A percentile compares a stretch with the other conserved stretches of the same genome.
Conservation (phyloP, 2,329 filamentous ascomycete species). For the Bipolaris zeicola region DNA sequence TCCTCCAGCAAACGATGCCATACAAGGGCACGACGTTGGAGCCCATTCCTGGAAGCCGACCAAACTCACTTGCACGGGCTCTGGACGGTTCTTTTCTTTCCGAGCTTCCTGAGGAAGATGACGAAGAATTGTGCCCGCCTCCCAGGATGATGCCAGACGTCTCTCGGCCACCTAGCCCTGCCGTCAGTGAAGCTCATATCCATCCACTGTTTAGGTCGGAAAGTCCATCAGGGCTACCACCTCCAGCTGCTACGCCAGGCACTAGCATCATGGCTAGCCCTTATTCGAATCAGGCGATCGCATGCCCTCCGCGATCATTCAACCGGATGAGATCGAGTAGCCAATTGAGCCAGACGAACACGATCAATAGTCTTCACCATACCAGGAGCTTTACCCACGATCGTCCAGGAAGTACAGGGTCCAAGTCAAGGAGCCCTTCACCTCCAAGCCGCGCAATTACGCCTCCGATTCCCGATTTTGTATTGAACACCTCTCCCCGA, state of each 20-base stretch:
- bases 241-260: constrained; percentile 67
- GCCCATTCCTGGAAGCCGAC: constrained; percentile 72
- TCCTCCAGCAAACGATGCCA: constrained; percentile 37
- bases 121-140: constrained; percentile 39
- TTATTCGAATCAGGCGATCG: constrained; percentile 67
- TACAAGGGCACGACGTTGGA: constrained; percentile 64
- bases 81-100: constrained; percentile 58
- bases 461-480: constrained; percentile 52
- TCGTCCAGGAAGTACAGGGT: constrained; percentile 25
- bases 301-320: constrained; percentile 43
- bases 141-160: constrained; percentile 42
- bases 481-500: constrained; percentile 49
- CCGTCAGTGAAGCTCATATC: constrained; percentile 68
- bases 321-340: constrained; percentile 47
- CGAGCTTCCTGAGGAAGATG: constrained; percentile 33
- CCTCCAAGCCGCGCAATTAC: constrained; percentile 48
- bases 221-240: constrained; percentile 63
- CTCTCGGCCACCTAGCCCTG: constrained; percentile 48
- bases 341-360: constrained; percentile 19
- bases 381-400: constrained; percentile 32
- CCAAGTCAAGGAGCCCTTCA: constrained; percentile 38
- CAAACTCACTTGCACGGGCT: constrained; percentile 66
- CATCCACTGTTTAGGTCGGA: constrained; percentile 79
- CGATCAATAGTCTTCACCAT: constrained; percentile 28
- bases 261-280: constrained; percentile 75